These are phyloP conservation scores for Coemansia sp. DNA, from an alignment of 192 early-diverging fungal genomes.

Conservation along the genomic window DNA sequence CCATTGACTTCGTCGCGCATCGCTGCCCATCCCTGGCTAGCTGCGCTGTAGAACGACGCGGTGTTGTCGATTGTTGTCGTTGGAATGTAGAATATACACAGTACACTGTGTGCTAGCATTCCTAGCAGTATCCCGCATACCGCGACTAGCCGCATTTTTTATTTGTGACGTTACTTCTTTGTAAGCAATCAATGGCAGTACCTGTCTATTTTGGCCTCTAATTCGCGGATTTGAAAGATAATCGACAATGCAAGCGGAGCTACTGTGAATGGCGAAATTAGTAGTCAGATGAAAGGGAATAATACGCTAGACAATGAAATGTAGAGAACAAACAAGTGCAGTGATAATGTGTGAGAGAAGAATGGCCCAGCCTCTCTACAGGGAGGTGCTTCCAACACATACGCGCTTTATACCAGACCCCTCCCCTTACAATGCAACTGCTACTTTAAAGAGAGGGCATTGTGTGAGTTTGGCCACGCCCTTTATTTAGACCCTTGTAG, in stretches of 20 bases:
- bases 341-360: no score
- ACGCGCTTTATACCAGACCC: background rate
- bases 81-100: conserved; percentile 18
- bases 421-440: background rate
- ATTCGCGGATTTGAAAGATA: background rate
- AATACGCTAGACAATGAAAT: background rate
- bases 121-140: background rate
- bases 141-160: background rate
- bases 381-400: no score
- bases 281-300: background rate
- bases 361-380: no score
- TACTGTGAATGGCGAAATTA: background rate
- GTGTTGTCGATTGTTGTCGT: conserved; percentile 33
- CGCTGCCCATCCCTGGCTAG: conserved; percentile 22
- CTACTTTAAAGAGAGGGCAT: background rate
- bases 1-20: conserved; percentile 8
- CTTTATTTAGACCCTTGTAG: background rate
- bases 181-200: no score
- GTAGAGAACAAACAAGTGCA: no score
- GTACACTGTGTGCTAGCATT: background rate
- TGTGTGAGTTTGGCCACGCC: background rate
- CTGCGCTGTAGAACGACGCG: conserved; percentile 14
- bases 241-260: background rate
- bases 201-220: background rate
- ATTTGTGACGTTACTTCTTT: background rate